Evolutionary conservation across 169 alveolate genomes (phyloP).

Genomic region (Eimeria necatrix): DNA sequence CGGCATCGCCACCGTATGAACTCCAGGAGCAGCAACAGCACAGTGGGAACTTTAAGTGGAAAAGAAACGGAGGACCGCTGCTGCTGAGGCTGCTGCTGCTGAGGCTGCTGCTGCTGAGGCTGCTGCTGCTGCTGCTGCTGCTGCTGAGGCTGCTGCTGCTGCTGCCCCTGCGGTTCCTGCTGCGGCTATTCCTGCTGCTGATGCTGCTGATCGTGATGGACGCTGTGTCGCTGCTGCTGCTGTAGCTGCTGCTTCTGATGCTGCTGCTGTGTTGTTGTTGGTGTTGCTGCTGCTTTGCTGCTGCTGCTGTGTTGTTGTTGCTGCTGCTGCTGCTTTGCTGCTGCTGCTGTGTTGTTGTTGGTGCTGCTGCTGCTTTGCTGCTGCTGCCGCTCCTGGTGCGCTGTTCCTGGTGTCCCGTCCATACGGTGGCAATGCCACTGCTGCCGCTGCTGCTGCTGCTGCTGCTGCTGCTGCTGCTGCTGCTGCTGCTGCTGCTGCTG

Average conservation of each 20-base stretch:
- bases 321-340: too few species aligned
- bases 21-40: conserved; percentile 2
- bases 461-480: neutral
- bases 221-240: too few species aligned
- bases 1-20: neutral
- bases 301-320: neutral
- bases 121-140: neutral
- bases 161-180: neutral
- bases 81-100: neutral
- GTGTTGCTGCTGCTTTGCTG: neutral
- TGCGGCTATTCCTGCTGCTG: too few species aligned
- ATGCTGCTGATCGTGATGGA: too few species aligned
- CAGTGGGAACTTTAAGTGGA: neutral
- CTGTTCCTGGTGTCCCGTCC: neutral
- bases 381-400: neutral
- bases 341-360: neutral
- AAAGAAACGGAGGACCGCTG: neutral
- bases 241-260: too few species aligned
- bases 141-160: neutral
- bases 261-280: neutral
- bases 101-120: neutral
- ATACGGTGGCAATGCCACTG: neutral
- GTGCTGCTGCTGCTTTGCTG: neutral
- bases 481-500: neutral
- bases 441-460: neutral